Base-by-base conservation (phyloP, 495 filamentous ascomycete genomes). In the Paragyromitra xinjiangensis region DNA sequence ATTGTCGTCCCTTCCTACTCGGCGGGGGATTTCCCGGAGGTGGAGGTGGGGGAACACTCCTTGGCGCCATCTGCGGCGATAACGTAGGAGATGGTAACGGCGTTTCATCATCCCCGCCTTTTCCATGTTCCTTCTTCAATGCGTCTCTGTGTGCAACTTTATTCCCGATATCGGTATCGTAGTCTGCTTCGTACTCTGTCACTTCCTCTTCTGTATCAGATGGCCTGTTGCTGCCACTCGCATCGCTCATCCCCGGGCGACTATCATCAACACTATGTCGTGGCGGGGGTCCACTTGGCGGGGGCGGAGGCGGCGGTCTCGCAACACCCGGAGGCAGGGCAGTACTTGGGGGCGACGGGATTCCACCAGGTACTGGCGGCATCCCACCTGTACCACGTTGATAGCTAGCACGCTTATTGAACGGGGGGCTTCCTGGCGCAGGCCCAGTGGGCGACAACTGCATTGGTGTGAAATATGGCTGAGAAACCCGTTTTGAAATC, bases 171-270 rank as follows among this genome's bases (percentile, higher is more conserved):
- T 98, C 95, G 50, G 95, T 99, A 79, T 98, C 95, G 83, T 99
- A 98, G 82, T 98, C 95, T 22, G 94, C 95, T 83, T 99, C 95
- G 82, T 98, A 98, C 83, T 98, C 95, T 1, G 93, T 97, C 45
- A 93, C 86, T 81, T 95, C 94, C 79, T 87, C 88, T 55, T 94
- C 93, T 19, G 88, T 92, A 51, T 93, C 91, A 84, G 84, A 82
- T 44, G 75, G 77, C n/a, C 77, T 73, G 24, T 78, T 77, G 44
- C 74, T 79, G 9, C 77, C 62, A 22, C 66, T 66, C 29, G 75
- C 53, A 76, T 81, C 82, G 69, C 29, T 85, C 74, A 64, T 45
- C 14, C 73, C 73, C 78, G 16, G 83, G 83, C 78, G 58, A 80
- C 77, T 64, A 77, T 78, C 64, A 80, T 82, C 86, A 84, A 66